Evolutionary conservation across 768 basidiomycete species (phyloP).

Genomic region (Kwoniella dendrophila): DNA sequence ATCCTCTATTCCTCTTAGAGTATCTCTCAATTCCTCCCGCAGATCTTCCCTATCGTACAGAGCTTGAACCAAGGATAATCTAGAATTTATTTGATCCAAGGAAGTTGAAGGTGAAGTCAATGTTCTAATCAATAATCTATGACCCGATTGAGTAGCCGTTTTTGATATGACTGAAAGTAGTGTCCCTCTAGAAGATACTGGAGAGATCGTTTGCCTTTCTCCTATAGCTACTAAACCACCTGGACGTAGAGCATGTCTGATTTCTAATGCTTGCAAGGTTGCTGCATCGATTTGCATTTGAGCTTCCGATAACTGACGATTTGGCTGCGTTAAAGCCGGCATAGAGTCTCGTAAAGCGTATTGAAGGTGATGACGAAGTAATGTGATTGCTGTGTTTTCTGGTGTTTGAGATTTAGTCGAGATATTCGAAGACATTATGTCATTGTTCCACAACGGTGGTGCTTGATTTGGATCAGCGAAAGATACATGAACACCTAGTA

Average conservation of each 20-base stretch:
- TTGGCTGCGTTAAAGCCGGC: slow-evolving; percentile 40
- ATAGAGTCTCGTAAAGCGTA: slow-evolving; percentile 50
- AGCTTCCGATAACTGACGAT: slow-evolving; percentile 29
- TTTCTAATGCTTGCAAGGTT: slow-evolving; percentile 53
- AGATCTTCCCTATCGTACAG: slow-evolving; percentile 41
- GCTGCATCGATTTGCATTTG: slow-evolving; percentile 56
- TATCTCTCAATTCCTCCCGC: slow-evolving; percentile 43
- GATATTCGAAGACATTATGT: not conserved
- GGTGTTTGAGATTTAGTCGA: not conserved
- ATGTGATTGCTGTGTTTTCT: slow-evolving; percentile 38
- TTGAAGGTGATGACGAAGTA: slow-evolving; percentile 46
- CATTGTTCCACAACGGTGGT: slow-evolving; percentile 1
- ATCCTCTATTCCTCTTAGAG: slow-evolving; percentile 38
- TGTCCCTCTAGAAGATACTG: slow-evolving; percentile 46
- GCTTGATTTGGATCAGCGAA: slow-evolving; percentile 32
- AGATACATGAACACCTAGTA: slow-evolving; percentile 40
- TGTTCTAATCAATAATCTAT: slow-evolving; percentile 49
- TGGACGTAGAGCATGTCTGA: slow-evolving; percentile 50
- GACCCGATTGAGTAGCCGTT: slow-evolving; percentile 49
- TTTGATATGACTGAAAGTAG: slow-evolving; percentile 50
- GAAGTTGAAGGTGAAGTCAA: slow-evolving; percentile 49
- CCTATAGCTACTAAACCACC: slow-evolving; percentile 27
- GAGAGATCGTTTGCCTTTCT: slow-evolving; percentile 26
- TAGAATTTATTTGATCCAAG: slow-evolving; percentile 34
- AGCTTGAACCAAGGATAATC: slow-evolving; percentile 49